phyloP scores from a whole-genome alignment of 257 asterid species.

The Nyctanthes arbortristis region DNA sequence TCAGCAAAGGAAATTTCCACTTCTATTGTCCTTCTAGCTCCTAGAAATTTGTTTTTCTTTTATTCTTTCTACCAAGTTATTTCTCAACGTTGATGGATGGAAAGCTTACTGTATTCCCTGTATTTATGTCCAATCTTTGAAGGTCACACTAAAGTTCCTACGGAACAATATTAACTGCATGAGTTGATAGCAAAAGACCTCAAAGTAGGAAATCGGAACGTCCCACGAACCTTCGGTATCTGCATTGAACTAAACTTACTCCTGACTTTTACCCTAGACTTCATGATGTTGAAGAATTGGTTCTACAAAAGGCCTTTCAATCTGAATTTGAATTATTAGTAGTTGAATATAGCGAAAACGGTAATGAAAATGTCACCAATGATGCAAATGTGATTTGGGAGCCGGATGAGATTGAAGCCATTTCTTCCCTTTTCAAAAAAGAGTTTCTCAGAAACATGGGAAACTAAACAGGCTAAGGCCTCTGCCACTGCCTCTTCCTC shows the following conservation, averaged over 20 bases:
- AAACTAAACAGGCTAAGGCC: conserved; percentile 57
- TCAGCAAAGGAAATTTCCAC: too few relatives aligned
- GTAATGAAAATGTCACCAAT: conserved; percentile 9
- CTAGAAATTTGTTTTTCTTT: too few relatives aligned
- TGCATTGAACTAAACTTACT: conserved; percentile 54
- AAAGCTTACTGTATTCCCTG: conserved; percentile 25
- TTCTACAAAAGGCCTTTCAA: conserved; percentile 10
- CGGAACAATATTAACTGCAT: conserved; percentile 30
- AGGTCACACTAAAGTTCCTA: conserved; percentile 20
- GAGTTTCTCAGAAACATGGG: conserved; percentile 83
- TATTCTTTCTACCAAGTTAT: too few relatives aligned
- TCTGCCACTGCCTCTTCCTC: conserved; percentile 66
- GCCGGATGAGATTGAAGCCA: conserved; percentile 71
- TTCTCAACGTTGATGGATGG: conserved; percentile 46
- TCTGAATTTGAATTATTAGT: conserved; percentile 11
- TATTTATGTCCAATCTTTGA: conserved; percentile 17
- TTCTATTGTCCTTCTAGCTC: too few relatives aligned
- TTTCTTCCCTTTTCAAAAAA: conserved; percentile 76
- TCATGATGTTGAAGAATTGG: conserved; percentile 19
- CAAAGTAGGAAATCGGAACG: conserved; percentile 37
- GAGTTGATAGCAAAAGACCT: conserved; percentile 27
- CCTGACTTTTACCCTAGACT: conserved; percentile 44
- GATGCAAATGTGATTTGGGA: conserved; percentile 56
- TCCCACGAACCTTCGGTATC: conserved; percentile 60
- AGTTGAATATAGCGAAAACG: conserved; percentile 23